Conservation (phyloP, 1,284 basidiomycete species). For the Puccinia hordei region DNA sequence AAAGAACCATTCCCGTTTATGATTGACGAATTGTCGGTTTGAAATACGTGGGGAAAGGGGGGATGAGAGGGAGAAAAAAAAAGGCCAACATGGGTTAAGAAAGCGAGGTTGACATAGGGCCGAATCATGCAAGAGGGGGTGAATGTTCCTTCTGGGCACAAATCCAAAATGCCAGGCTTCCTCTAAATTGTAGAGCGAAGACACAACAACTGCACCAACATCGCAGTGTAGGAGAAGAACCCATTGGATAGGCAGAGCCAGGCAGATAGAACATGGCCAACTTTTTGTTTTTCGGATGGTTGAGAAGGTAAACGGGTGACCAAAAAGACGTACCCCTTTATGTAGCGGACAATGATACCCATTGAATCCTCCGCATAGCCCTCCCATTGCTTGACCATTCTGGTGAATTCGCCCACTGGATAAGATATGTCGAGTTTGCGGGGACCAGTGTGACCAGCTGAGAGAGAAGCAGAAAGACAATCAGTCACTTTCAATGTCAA, state of each 20-base stretch:
- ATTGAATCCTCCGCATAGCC: conserved; percentile 88
- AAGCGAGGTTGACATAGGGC: conserved; percentile 18
- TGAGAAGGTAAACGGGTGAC: not conserved
- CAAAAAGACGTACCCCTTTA: conserved; percentile 73
- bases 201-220: conserved; percentile 2
- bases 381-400: conserved; percentile 93
- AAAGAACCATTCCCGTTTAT: conserved; percentile 9
- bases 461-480: conserved; percentile 10
- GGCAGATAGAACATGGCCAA: conserved; percentile 49
- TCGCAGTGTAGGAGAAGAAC: conserved; percentile 9
- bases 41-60: conserved; percentile 2
- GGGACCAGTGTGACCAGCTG: conserved; percentile 57
- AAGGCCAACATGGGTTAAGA: conserved; percentile 27
- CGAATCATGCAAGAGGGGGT: not conserved
- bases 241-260: conserved; percentile 50
- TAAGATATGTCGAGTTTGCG: conserved; percentile 88
- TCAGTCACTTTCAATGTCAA: not conserved
- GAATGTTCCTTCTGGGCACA: conserved; percentile 9
- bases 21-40: conserved; percentile 44
- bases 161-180: conserved; percentile 18
- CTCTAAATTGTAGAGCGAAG: conserved; percentile 6
- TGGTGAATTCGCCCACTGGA: conserved; percentile 93
- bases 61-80: conserved; percentile 1
- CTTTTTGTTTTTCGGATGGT: not conserved
- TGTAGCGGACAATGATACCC: conserved; percentile 91